Conservation (phyloP, 495 filamentous ascomycete species). For the Penicillium fimorum region DNA sequence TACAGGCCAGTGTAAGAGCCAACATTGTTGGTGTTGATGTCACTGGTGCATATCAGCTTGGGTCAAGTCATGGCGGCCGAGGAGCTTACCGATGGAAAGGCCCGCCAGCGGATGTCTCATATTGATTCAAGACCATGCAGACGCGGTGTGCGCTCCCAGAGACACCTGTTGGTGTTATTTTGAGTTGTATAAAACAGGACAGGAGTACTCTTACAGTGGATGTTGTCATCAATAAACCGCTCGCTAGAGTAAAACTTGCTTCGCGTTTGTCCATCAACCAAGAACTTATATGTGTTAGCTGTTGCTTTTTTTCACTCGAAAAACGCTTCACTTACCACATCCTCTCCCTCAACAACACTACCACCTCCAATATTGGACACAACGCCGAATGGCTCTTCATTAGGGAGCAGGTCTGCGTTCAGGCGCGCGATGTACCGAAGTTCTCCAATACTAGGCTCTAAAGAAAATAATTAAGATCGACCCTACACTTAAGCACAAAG, state of each 20-base stretch:
- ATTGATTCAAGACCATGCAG: conserved; percentile 41
- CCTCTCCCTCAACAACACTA: conserved; percentile 57
- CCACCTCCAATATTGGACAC: conserved; percentile 53
- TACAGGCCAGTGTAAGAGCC: conserved; percentile 57
- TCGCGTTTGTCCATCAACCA: conserved; percentile 60
- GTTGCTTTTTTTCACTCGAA: too few relatives aligned
- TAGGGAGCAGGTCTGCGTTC: conserved; percentile 52
- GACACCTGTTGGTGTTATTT: conserved; percentile 25
- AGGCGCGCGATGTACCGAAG: conserved; percentile 64
- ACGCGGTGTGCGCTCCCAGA: conserved; percentile 33
- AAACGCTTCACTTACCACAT: conserved; percentile 42
- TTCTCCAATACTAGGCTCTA: conserved; percentile 59
- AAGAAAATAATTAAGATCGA: neutral
- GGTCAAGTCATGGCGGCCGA: neutral
- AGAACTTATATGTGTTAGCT: conserved; percentile 29
- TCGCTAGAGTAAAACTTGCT: conserved; percentile 69
- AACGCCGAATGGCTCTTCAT: conserved; percentile 46
- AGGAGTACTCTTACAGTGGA: conserved; percentile 46
- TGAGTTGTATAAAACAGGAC: neutral
- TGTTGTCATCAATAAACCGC: conserved; percentile 64
- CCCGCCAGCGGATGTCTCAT: conserved; percentile 48
- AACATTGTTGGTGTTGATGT: conserved; percentile 65
- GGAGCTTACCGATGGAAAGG: conserved; percentile 46
- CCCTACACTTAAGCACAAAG: too few relatives aligned
- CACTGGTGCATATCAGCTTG: conserved; percentile 35